A percentile compares a stretch with the other conserved stretches of the same genome.
phyloP scores from a whole-genome alignment of 169 alveolate species.

The Eimeria nieschulzi region DNA sequence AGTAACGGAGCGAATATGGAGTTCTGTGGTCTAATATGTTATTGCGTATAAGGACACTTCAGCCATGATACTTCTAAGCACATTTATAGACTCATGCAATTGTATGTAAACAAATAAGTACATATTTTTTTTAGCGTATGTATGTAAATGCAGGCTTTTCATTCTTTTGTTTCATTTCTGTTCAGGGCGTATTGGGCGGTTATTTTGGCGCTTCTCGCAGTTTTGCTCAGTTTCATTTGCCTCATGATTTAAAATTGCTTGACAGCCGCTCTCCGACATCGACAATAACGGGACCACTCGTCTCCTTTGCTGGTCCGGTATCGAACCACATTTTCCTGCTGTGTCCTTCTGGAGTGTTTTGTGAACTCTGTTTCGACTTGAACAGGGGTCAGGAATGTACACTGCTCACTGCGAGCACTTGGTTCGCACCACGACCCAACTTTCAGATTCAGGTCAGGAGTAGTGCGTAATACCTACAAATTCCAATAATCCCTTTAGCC shows the following conservation, averaged over 20 bases:
- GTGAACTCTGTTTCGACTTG: slow-evolving; percentile 66
- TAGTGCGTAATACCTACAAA: neutral
- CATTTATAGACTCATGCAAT: neutral
- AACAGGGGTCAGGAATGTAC: slow-evolving; percentile 64
- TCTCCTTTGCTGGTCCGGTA: slow-evolving; percentile 61
- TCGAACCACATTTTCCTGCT: slow-evolving; percentile 70
- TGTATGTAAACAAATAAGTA: neutral
- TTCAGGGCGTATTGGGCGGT: slow-evolving; percentile 66
- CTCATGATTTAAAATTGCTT: slow-evolving; percentile 48
- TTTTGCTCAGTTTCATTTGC: slow-evolving; percentile 75
- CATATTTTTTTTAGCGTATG: neutral
- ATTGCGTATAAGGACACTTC: no score
- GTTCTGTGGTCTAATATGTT: no score
- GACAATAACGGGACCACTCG: slow-evolving; percentile 51
- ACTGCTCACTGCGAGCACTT: slow-evolving; percentile 59
- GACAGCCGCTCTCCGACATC: slow-evolving; percentile 58
- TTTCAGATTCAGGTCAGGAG: slow-evolving; percentile 70
- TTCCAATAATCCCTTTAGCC: no score
- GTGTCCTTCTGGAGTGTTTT: slow-evolving; percentile 67
- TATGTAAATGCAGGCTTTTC: neutral
- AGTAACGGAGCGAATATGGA: no score
- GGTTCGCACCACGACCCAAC: slow-evolving; percentile 73
- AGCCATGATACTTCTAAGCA: neutral
- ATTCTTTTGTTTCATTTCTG: neutral
- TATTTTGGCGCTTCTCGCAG: slow-evolving; percentile 70